phyloP scores from a whole-genome alignment of 1,139 yeast genomes.

The Saccharomyces hybrid region DNA sequence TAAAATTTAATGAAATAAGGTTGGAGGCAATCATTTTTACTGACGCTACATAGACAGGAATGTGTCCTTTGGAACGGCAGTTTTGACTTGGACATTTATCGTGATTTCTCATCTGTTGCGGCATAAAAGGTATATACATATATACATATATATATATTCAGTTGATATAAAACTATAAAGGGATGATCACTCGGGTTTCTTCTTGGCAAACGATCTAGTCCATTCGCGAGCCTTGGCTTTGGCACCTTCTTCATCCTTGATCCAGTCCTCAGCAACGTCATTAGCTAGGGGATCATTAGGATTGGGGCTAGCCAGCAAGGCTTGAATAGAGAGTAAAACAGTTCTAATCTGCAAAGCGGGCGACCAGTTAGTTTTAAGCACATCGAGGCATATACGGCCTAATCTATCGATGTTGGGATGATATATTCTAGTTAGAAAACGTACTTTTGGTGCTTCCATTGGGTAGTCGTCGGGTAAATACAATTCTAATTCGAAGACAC shows the following conservation, averaged over 20 bases:
- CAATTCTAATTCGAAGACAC: conserved; percentile 56
- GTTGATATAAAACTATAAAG: background rate
- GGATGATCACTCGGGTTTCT: conserved; percentile 4
- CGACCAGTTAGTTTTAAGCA: conserved; percentile 90
- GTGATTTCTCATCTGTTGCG: background rate
- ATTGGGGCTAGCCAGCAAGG: conserved; percentile 89
- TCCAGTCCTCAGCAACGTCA: conserved; percentile 97
- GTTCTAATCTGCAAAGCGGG: conserved; percentile 96
- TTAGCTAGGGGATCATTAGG: conserved; percentile 98
- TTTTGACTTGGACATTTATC: background rate
- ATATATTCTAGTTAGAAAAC: conserved; percentile 86
- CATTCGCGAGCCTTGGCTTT: conserved; percentile 80
- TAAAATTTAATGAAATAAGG: background rate
- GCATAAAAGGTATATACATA: background rate
- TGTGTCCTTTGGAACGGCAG: background rate
- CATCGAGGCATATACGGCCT: conserved; percentile 93
- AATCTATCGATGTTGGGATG: conserved; percentile 95
- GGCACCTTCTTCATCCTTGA: conserved; percentile 73
- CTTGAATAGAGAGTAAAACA: conserved; percentile 86
- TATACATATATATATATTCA: background rate
- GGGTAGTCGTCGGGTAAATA: conserved; percentile 58
- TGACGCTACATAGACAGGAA: background rate
- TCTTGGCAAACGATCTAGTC: conserved; percentile 62
- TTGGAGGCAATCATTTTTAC: background rate
- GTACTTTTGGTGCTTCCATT: conserved; percentile 75